Evolutionary conservation across 345 rosid species (phyloP).

Genomic region (Pelargonium nanum): DNA sequence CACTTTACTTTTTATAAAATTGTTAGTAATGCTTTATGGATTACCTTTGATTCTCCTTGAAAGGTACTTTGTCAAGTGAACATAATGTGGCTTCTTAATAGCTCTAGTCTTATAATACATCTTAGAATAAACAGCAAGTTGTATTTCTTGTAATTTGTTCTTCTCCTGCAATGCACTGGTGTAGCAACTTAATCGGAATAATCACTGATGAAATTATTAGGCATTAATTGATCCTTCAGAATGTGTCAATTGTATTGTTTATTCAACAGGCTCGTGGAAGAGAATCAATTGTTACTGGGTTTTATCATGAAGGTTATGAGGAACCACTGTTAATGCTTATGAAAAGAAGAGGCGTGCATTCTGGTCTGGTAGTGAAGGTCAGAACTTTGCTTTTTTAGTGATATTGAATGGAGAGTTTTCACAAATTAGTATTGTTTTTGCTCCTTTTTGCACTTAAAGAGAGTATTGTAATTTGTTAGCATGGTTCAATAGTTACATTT

Average conservation of each 20-base stretch:
- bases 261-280: conserved; percentile 73
- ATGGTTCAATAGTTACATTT: too few species aligned
- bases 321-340: conserved; percentile 93
- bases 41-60: background rate
- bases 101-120: background rate
- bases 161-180: too few species aligned
- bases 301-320: conserved; percentile 91
- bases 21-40: background rate
- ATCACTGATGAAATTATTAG: too few species aligned
- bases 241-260: conserved; percentile 10
- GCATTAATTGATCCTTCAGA: background rate
- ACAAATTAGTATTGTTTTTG: conserved; percentile 7
- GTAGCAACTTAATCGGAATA: too few species aligned
- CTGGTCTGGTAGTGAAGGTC: conserved; percentile 94
- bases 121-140: background rate
- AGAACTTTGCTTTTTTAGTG: conserved; percentile 17
- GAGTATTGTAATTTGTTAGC: too few species aligned
- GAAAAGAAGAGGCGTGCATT: conserved; percentile 93
- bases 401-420: background rate
- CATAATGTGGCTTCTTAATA: background rate
- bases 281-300: conserved; percentile 86
- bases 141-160: too few species aligned
- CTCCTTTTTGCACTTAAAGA: too few species aligned
- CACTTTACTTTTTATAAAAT: background rate
- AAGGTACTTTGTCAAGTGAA: background rate